Conservation (phyloP, 441 rosid genomes). For the Bruguiera hainesii region DNA sequence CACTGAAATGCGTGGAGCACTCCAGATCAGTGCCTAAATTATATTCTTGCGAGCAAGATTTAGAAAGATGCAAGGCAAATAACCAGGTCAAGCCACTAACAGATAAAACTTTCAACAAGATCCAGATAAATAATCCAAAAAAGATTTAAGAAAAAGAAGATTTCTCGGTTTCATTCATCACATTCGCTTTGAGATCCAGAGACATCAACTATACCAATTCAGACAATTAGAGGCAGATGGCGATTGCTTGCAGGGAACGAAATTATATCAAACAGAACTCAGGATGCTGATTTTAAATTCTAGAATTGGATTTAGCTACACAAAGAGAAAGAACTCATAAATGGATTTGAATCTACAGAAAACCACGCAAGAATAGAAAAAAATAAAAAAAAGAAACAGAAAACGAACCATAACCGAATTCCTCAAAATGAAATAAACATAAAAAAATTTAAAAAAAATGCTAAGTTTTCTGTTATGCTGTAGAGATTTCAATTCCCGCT, state of each 20-base stretch:
- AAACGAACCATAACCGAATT: neutral
- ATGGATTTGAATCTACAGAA: neutral
- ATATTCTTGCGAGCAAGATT: no score
- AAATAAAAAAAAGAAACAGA: neutral
- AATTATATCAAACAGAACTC: constrained; percentile 1
- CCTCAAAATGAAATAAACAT: constrained; percentile 10
- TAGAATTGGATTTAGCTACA: constrained; percentile 1
- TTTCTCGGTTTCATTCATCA: neutral
- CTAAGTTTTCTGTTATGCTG: constrained; percentile 3
- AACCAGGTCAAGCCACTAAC: no score
- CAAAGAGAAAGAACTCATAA: neutral
- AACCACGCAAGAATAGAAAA: neutral
- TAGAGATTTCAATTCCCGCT: neutral
- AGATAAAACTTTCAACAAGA: no score
- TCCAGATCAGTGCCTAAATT: no score
- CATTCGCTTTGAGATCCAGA: constrained; percentile 12
- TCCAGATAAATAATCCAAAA: neutral
- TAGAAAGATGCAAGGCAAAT: no score
- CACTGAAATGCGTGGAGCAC: neutral
- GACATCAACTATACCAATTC: neutral
- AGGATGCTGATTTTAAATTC: constrained; percentile 12
- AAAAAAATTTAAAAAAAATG: neutral
- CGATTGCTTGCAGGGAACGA: constrained; percentile 13
- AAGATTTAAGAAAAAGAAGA: neutral
- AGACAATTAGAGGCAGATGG: constrained; percentile 9